Evolutionary conservation across 805 yeast genomes (phyloP), one percentile per base, ranked within the genome.

Genomic region (Kodamaea nitidulidarum): DNA sequence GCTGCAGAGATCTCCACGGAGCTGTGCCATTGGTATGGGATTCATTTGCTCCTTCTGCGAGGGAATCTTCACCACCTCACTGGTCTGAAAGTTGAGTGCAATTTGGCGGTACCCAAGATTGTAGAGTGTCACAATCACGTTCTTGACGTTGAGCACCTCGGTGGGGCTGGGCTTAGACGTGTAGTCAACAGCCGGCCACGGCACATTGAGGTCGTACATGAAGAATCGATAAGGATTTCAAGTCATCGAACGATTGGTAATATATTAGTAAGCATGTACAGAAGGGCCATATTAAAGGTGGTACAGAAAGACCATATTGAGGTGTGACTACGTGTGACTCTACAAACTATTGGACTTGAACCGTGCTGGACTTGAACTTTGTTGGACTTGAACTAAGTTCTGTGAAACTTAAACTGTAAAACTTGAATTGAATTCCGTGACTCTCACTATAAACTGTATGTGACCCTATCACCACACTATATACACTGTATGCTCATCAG

Each of bases 91-190:
- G 58, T 87, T 88, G 36, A 90, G 61, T 2, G 91, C 97, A 3
- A 86, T 70, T 48, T 81, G 84, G 1, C 84, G 76, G 54, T 88
- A 88, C 8, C 91, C 93, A 5, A 84, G 55, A 17, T 71, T 61
- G 45, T 77, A 75, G 15, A 79, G 60, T 14, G 81, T 78, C 5
- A 71, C 55, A 7, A 85, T 56, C 3, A 76, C 71, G 31, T 71
- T 66, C 46, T 73, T 73, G 32, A 84, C 52, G 15, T 60, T 62
- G 1, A 49, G 51, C 2, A 81, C 50, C 39, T 80, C 76, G 9
- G 52, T 48, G 3, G 55, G 47, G 0, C 73, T 55, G 3, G 79
- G 74, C 21, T 61, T 60, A 5, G 63, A 49, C 2, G 52, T 44
- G 52, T 75, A 84, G 37, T 68, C 66, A 11, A 56, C 59, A 39